Evolutionary conservation across 495 filamentous ascomycete genomes (phyloP), one percentile per base, ranked within the genome.

Genomic region (Penicillium arizonense): DNA sequence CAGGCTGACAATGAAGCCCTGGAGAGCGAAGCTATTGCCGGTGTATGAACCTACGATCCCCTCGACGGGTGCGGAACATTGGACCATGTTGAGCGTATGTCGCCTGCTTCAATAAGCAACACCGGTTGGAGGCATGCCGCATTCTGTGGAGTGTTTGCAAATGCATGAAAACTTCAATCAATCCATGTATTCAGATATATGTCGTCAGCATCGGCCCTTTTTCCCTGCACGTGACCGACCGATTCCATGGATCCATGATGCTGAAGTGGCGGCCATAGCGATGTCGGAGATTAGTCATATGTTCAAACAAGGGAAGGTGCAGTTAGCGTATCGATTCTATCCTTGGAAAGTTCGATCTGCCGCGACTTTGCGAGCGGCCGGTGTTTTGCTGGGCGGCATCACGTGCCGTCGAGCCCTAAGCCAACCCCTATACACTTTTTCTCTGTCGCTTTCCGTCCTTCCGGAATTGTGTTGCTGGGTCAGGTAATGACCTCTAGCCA

Each of bases 41-140:
- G 39, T 60, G 44, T 63, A 63, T 33, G 50, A 53, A n/a, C 60
- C 60, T 18, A 45, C 37, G 23, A 63, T 63, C 39, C 61, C 61
- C 12, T 60, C 38, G 47, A 63, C 55, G 4, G 61, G 58, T 11
- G 57, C 47, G 12, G 43, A 44, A 47, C 58, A 61, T 21, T 44
- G 48, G 47, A 33, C 56, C 56, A 59, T 59, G 42, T 26, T 43
- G 44, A 20, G 28, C 16, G 30, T 38, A 46, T 35, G 20, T 12
- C 39, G 10, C 16, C 39, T 30, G 28, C 2, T 23, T 42, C 8
- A 42, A 4, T 9, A 13, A 23, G 20, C 18, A 42, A 24, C 21
- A 42, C 13, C 20, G 24, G 21, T 5, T 10, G 13, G 9, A 42
- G 8, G 24, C 9, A 20, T 24, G 24, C 6, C 5, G 28, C 28